A percentile compares a stretch with the other conserved stretches of the same genome.
phyloP scores from a whole-genome alignment of 1,139 yeast species.

The Entelexis paramagnoliae region DNA sequence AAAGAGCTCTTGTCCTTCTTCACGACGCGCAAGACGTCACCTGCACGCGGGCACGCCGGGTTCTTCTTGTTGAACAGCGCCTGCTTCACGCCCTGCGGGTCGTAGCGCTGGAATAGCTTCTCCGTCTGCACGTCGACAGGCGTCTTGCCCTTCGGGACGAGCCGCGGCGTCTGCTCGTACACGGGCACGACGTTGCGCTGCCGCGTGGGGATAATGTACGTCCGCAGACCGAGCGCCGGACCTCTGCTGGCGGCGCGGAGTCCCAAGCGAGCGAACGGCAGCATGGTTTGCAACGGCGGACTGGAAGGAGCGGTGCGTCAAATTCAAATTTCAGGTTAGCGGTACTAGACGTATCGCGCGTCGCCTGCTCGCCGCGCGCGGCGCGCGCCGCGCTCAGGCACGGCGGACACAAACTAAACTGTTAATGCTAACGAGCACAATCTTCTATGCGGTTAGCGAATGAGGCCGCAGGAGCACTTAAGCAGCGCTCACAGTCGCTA shows the following conservation, averaged over 20 bases:
- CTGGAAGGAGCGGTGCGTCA: neutral
- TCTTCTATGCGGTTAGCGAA: no score
- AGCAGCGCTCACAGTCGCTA: no score
- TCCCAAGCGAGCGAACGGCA: conserved; percentile 2
- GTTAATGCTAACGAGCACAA: no score
- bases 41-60: conserved; percentile 54
- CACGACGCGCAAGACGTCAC: conserved; percentile 70
- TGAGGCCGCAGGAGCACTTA: no score
- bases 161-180: conserved; percentile 29
- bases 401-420: no score
- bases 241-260: neutral
- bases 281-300: neutral
- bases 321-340: neutral
- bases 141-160: conserved; percentile 38
- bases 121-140: conserved; percentile 42
- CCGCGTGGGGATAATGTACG: conserved; percentile 23
- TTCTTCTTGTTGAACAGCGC: conserved; percentile 44
- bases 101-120: conserved; percentile 48
- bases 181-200: conserved; percentile 29
- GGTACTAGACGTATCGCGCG: neutral
- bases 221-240: conserved; percentile 9
- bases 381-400: no score
- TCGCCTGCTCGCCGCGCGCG: no score
- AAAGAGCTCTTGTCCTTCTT: conserved; percentile 61
- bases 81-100: conserved; percentile 64